These are phyloP conservation scores for Entophlyctis luteolus DNA, from an alignment of 192 early-diverging fungal species.

Conservation along the genomic window DNA sequence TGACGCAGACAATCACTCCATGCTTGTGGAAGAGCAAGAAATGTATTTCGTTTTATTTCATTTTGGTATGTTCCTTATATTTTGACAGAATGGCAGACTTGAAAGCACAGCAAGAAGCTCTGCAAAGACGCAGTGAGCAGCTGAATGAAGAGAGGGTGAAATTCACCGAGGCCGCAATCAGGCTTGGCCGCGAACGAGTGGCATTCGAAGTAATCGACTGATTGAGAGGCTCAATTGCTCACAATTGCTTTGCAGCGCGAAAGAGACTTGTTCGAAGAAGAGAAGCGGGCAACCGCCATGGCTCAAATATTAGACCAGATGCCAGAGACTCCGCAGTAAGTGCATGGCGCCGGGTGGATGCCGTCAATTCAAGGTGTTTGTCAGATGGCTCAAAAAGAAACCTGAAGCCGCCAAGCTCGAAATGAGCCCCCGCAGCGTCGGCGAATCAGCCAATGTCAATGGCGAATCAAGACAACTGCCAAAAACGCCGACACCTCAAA, in stretches of 20 bases:
- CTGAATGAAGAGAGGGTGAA: constrained; percentile 60
- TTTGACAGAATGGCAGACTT: constrained; percentile 5
- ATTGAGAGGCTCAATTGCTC: no score
- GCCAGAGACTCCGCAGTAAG: constrained; percentile 16
- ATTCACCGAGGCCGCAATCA: constrained; percentile 68
- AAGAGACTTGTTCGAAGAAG: constrained; percentile 14
- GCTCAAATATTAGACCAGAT: constrained; percentile 5
- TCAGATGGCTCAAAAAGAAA: background rate
- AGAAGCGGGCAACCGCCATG: background rate
- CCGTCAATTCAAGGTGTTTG: background rate
- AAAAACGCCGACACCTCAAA: background rate
- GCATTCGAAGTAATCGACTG: constrained; percentile 32
- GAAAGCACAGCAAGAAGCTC: constrained; percentile 29
- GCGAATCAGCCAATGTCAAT: no score
- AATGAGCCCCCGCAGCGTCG: background rate
- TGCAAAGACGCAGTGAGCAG: constrained; percentile 43
- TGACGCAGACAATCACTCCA: background rate
- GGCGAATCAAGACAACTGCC: background rate
- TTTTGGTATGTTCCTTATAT: background rate
- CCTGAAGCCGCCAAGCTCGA: background rate
- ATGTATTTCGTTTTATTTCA: background rate
- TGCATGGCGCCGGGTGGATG: no score
- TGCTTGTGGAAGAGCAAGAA: background rate
- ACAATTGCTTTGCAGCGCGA: no score
- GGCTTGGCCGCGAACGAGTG: constrained; percentile 64